Conservation (phyloP, 805 yeast genomes). For the Soucietia sequanensis region DNA sequence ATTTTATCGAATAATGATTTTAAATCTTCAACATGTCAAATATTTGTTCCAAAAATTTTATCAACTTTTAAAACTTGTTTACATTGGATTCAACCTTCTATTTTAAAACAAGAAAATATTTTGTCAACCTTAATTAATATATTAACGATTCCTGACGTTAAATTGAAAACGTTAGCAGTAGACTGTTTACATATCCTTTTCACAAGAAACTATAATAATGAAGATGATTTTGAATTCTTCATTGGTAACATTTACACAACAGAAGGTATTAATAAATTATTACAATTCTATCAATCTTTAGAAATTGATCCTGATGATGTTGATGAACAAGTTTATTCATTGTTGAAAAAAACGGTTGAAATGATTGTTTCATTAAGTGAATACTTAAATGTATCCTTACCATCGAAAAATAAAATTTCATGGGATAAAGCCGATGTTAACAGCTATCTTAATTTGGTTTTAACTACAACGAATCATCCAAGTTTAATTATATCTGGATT, state of each 20-base stretch:
- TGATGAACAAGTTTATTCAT: constrained; percentile 76
- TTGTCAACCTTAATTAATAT: constrained; percentile 61
- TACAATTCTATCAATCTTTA: constrained; percentile 60
- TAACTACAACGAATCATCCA: constrained; percentile 78
- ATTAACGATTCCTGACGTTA: constrained; percentile 57
- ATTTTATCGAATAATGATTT: constrained; percentile 30
- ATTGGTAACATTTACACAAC: constrained; percentile 75
- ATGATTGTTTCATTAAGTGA: constrained; percentile 87
- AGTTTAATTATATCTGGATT: constrained; percentile 89
- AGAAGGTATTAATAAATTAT: constrained; percentile 70
- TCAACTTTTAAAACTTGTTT: constrained; percentile 86
- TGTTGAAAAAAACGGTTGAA: constrained; percentile 87
- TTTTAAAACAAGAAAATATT: constrained; percentile 65
- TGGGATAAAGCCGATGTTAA: constrained; percentile 59
- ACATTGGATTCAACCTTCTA: constrained; percentile 84
- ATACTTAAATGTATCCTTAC: constrained; percentile 53
- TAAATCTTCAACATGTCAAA: constrained; percentile 25
- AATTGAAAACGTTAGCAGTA: constrained; percentile 76
- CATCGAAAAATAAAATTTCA: constrained; percentile 41
- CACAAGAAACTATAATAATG: constrained; percentile 68
- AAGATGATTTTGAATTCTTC: constrained; percentile 70
- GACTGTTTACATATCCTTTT: constrained; percentile 89
- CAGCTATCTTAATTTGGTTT: constrained; percentile 69
- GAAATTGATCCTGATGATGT: constrained; percentile 66
- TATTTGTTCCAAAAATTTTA: constrained; percentile 63